Base-by-base conservation (phyloP, 2,329 filamentous ascomycete species). In the Aciculosporium take region DNA sequence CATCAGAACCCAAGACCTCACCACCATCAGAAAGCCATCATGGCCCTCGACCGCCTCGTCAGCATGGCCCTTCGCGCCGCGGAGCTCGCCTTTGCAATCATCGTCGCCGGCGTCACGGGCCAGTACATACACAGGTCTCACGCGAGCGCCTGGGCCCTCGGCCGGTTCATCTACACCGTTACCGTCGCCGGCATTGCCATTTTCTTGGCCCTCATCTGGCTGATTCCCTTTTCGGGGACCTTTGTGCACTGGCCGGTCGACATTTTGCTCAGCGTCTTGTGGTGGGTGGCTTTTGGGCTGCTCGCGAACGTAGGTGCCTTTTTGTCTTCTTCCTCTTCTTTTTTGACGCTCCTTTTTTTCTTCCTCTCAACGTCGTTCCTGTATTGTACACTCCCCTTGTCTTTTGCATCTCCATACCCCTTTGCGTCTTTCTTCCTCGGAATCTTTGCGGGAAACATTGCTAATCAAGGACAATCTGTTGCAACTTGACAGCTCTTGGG, bases 161-260 rank as follows among this genome's bases (percentile, higher is more conserved):
- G 70, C 28, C 77, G 82, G 43, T 78, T 80, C 64, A 84, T 88
- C 61, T 88, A 85, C 65, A 74, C 81, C 35, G 74, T 82, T 53
- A 74, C 84, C 15, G 69, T 87, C 30, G 79, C 84, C 3, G 78
- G 69, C 17, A 53, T 88, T 15, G 75, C 78, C 10, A 75, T 87
- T 41, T 57, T 88, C 31, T 64, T 84, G n/a, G 67, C 74, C 5
- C 60, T 88, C 21, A 57, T 88, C 47, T 84, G 81, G 74, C 67
- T 87, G 23, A 67, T 88, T 31, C 84, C 84, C 2, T 83, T 84
- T 54, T 72, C 74, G 2, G 64, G 65, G 39, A 71, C 68, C 36
- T 84, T 87, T 59, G 69, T 78, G 46, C 71, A 80, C 59, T 88
- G 79, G 71, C 79, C 79, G 0, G 64, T 78, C 50, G 84, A 89